Conservation (phyloP, 176 grass and related monocot genomes). For the Tillandsia fasciculata region DNA sequence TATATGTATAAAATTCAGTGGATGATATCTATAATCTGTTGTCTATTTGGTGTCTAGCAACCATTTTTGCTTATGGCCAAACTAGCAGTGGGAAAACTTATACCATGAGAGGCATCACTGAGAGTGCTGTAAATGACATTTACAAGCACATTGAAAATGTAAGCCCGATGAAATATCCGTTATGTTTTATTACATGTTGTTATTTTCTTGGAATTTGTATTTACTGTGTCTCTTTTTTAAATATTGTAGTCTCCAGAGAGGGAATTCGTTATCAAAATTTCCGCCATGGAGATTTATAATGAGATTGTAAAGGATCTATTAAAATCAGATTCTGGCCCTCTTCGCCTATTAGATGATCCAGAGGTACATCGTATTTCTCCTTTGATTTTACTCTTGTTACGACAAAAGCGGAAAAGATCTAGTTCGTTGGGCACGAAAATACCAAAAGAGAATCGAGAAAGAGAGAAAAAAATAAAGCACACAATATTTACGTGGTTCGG, state of each 20-base stretch:
- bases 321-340: conserved; percentile 67
- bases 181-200: background rate
- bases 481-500: too few species aligned
- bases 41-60: conserved; percentile 25
- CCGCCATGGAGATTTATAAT: conserved; percentile 86
- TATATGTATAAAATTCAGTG: background rate
- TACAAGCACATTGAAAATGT: conserved; percentile 43
- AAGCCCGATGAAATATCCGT: background rate
- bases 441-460: too few species aligned
- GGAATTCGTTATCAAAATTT: conserved; percentile 46
- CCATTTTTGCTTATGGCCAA: conserved; percentile 89
- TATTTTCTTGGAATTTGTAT: background rate
- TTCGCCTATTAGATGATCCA: conserved; percentile 93
- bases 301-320: conserved; percentile 96
- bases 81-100: conserved; percentile 98
- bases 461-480: too few species aligned
- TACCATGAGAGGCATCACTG: conserved; percentile 93
- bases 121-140: conserved; percentile 79
- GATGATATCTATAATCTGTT: background rate
- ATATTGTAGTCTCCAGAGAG: conserved; percentile 66
- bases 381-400: background rate
- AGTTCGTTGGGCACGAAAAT: too few species aligned
- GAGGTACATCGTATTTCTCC: conserved; percentile 42
- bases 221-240: background rate
- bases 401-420: too few species aligned